A percentile compares a stretch with the other conserved stretches of the same genome.
Conservation (phyloP, 129 eudicot genomes). For the Kitagawia praeruptora region DNA sequence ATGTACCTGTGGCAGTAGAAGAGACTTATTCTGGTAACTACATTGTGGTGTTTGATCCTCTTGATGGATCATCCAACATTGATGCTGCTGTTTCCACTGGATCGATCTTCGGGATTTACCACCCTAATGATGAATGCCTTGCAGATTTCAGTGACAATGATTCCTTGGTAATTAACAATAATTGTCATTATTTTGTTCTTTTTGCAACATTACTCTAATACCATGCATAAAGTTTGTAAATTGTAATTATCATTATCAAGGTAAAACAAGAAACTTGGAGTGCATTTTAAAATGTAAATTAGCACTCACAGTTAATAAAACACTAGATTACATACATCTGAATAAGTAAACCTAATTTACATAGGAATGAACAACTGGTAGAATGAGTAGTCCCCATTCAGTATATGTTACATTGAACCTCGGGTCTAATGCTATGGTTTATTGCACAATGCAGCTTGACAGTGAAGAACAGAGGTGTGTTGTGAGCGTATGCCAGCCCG, state of each 20-base stretch:
- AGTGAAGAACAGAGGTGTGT: conserved; percentile 51
- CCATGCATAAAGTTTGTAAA: neutral
- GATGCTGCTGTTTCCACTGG: conserved; percentile 99
- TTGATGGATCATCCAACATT: conserved; percentile 95
- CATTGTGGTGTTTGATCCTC: conserved; percentile 97
- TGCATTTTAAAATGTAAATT: neutral
- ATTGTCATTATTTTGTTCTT: neutral
- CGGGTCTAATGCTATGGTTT: neutral
- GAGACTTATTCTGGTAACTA: conserved; percentile 98
- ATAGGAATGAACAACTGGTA: neutral
- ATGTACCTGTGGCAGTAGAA: conserved; percentile 96
- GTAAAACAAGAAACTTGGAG: neutral
- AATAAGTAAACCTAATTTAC: too few relatives aligned
- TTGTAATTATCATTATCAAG: neutral
- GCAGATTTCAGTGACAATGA: conserved; percentile 50
- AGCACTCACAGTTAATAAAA: neutral
- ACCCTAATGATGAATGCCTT: conserved; percentile 90
- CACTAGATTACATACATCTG: neutral
- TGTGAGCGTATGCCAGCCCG: conserved; percentile 89
- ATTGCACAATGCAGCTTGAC: conserved; percentile 51
- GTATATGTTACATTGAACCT: neutral
- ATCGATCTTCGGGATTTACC: conserved; percentile 92
- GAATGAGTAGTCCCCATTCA: neutral
- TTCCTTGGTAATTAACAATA: conserved; percentile 28
- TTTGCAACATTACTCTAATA: neutral